Base-by-base conservation (phyloP, 352 stramenopile species). In the Phytophthora europaea region DNA sequence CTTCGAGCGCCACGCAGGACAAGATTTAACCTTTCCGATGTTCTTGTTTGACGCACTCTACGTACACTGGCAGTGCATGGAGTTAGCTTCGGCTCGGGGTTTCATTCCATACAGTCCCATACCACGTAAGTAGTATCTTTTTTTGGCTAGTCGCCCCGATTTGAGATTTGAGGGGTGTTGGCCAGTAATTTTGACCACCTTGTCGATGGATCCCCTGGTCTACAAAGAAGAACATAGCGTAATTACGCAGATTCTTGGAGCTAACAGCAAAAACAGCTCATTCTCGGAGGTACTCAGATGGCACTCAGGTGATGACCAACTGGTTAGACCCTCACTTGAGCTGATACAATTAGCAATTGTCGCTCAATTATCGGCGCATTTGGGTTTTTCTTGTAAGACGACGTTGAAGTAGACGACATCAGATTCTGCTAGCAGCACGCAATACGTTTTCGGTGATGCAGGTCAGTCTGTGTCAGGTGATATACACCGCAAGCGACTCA, bases 401-500 rank as follows among this genome's bases (percentile, higher is more conserved):
- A 31, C 54, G 33, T 62, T 65, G 58, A 23, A 65, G 7, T 26
- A 67, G 6, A 18, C 34, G 9, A 28, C 55, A 70, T 70, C 62
- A 73, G 61, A 76, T 65, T 70, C 59, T 60, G 73, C 73, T 56
- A 66, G 73, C 63, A 67, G 63, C 26, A 40, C 68, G 68, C 58
- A 52, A 76, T 74, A 61, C 62, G 6, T 12, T 73, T 72, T 75
- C 61, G 53, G 55, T 71, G 61, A 48, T 45, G 47, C 5, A 43
- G 15, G 36, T 43, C 36, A 6, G 36, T 18, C 36, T 43, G 36
- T 43, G 36, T 43, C 36, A 18, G 10, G 36, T 43, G 36, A 43
- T 5, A 43, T 43, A 43, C 36, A 43, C 36, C 40, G 40, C 40
- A 8, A 50, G 18, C 15, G 40, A 50, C 36, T 43, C 40, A 50